Evolutionary conservation across 495 filamentous ascomycete species (phyloP).

Genomic region (Trichoderma gamsii): DNA sequence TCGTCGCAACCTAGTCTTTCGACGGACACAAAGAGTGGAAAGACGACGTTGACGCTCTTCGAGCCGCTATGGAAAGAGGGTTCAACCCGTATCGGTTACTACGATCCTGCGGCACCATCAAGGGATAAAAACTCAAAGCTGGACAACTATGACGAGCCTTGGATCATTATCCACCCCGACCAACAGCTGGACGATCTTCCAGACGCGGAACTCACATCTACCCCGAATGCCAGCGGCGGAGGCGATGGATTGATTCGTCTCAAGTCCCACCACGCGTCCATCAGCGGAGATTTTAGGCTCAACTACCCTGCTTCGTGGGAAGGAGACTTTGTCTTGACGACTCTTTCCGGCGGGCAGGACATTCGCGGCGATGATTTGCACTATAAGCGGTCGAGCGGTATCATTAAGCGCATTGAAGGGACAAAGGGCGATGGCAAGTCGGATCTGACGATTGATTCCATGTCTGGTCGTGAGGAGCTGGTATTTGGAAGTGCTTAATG

Average conservation of each 20-base stretch:
- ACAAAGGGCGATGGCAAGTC: conserved; percentile 15
- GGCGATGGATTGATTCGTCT: conserved; percentile 24
- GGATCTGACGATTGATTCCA: background rate
- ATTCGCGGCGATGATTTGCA: conserved; percentile 5
- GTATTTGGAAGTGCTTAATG: background rate
- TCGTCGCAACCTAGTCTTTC: conserved; percentile 17
- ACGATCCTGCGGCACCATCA: background rate
- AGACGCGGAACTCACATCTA: background rate
- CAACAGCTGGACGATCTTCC: background rate
- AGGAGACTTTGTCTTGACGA: conserved; percentile 24
- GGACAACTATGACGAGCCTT: conserved; percentile 9
- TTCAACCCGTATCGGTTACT: background rate
- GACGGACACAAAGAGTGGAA: conserved; percentile 34
- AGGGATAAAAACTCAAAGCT: background rate
- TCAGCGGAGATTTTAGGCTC: conserved; percentile 30
- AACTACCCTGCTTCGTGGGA: conserved; percentile 37
- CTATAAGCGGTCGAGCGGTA: background rate
- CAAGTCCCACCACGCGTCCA: conserved; percentile 27
- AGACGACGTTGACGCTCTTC: conserved; percentile 24
- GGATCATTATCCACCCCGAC: conserved; percentile 13
- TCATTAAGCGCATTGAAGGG: conserved; percentile 1
- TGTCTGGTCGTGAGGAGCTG: conserved; percentile 10
- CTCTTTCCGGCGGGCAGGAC: conserved; percentile 1
- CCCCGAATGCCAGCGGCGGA: background rate
- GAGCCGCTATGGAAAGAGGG: conserved; percentile 31